phyloP scores from a whole-genome alignment of 345 rosid genomes.

The Draba incana region DNA sequence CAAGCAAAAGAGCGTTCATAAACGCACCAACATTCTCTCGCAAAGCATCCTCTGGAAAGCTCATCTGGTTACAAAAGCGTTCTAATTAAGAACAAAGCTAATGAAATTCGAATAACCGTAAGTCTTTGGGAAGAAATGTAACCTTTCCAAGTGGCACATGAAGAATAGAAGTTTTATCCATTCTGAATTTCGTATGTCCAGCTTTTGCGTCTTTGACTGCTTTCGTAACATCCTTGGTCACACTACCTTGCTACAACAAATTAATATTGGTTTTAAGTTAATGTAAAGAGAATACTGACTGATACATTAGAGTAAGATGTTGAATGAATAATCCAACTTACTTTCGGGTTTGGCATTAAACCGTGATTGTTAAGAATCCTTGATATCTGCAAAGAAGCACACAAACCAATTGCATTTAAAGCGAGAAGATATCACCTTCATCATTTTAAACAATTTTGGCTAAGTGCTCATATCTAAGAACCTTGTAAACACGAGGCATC shows the following conservation, averaged over 20 bases:
- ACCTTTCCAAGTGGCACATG: conserved; percentile 98
- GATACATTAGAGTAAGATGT: not conserved
- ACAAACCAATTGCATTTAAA: conserved; percentile 4
- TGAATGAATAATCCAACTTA: conserved; percentile 43
- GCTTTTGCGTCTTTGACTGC: conserved; percentile 81
- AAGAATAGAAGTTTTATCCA: conserved; percentile 90
- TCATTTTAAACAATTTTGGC: conserved; percentile 14
- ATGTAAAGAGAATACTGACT: not conserved
- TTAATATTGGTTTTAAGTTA: conserved; percentile 10
- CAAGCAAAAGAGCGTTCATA: conserved; percentile 82
- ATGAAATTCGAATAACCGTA: conserved; percentile 5
- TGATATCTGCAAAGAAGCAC: conserved; percentile 59
- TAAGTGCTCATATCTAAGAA: conserved; percentile 30
- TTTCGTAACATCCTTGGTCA: conserved; percentile 67
- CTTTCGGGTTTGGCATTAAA: conserved; percentile 87
- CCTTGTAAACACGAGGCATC: conserved; percentile 88
- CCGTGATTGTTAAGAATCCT: conserved; percentile 88
- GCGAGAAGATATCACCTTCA: not conserved
- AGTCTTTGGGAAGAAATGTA: conserved; percentile 16
- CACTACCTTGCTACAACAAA: conserved; percentile 80
- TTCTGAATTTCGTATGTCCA: conserved; percentile 77
- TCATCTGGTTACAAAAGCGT: conserved; percentile 50
- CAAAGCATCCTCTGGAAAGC: conserved; percentile 69
- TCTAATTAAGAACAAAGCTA: conserved; percentile 23
- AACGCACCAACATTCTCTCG: conserved; percentile 92